Evolutionary conservation across 371 early-diverging fungal genomes (phyloP).

Genomic region (Smittium culicis): DNA sequence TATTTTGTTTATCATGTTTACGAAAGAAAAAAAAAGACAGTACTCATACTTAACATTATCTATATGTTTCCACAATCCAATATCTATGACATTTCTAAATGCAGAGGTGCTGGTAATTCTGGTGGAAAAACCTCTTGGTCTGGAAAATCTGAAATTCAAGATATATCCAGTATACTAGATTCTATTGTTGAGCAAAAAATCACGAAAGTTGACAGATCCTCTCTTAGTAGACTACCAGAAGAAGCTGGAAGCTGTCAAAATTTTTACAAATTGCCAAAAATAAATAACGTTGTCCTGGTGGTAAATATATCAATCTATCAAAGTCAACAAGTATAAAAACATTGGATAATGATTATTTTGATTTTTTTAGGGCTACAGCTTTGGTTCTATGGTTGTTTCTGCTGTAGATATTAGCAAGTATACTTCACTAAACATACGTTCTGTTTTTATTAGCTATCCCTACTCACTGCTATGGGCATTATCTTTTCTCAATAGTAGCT

Average conservation of each 20-base stretch:
- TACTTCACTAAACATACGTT: constrained; percentile 20
- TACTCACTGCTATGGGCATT: constrained; percentile 30
- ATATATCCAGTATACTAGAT: constrained; percentile 22
- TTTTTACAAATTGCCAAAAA: neutral
- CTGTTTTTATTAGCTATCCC: constrained; percentile 26
- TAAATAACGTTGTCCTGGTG: neutral
- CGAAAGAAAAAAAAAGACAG: neutral
- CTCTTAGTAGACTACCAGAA: neutral
- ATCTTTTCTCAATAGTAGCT: constrained; percentile 18
- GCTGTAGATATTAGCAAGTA: constrained; percentile 19
- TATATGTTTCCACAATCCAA: neutral
- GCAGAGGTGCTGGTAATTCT: constrained; percentile 30
- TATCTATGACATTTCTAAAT: neutral
- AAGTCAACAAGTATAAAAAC: neutral
- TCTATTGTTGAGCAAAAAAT: constrained; percentile 15
- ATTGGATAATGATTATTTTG: neutral
- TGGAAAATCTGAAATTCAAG: constrained; percentile 24
- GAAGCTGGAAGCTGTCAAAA: neutral
- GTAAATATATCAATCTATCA: too few relatives aligned
- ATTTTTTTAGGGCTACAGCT: constrained; percentile 28
- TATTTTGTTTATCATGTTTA: neutral
- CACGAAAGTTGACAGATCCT: constrained; percentile 15
- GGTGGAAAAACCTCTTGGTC: constrained; percentile 33
- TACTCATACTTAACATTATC: neutral
- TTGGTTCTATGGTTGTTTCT: constrained; percentile 25